phyloP scores from a whole-genome alignment of 768 basidiomycete genomes.

The Psilocybe tampanensis region DNA sequence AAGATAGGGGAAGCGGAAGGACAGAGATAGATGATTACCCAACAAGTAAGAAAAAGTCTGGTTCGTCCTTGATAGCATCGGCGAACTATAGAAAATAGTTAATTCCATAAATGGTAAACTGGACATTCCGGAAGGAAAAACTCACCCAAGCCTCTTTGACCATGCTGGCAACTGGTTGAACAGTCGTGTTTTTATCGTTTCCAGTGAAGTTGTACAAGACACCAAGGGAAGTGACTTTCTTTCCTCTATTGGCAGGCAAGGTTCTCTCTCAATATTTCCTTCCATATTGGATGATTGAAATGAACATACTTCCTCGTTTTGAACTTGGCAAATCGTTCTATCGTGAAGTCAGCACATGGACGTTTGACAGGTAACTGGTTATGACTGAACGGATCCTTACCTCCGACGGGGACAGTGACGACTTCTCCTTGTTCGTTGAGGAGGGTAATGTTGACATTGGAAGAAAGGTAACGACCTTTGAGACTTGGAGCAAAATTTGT shows the following conservation, averaged over 20 bases:
- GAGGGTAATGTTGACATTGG: constrained; percentile 85
- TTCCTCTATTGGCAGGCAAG: constrained; percentile 44
- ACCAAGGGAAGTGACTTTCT: constrained; percentile 77
- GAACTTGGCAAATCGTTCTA: constrained; percentile 71
- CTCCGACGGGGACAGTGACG: constrained; percentile 40
- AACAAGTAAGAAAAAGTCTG: constrained; percentile 79
- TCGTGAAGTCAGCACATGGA: constrained; percentile 4
- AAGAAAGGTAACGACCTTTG: constrained; percentile 77
- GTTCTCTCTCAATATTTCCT: neutral
- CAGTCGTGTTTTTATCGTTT: constrained; percentile 70
- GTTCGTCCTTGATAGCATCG: constrained; percentile 77
- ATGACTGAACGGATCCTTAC: constrained; percentile 22
- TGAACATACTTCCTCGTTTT: constrained; percentile 65
- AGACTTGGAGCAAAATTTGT: constrained; percentile 67
- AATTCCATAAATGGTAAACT: neutral
- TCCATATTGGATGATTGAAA: neutral
- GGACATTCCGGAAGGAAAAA: neutral
- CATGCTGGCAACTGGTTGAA: constrained; percentile 74
- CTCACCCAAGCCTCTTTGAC: constrained; percentile 78
- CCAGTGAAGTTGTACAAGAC: constrained; percentile 78
- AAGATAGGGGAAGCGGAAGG: neutral
- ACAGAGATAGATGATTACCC: constrained; percentile 43
- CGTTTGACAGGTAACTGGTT: neutral
- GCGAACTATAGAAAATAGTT: constrained; percentile 52
- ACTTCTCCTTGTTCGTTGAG: constrained; percentile 40